Percentiles rank a stretch among this genome's conserved stretches.
These are phyloP conservation scores for Neolentinus lepideus DNA, from an alignment of 1,284 basidiomycete genomes.

Conservation along the genomic window DNA sequence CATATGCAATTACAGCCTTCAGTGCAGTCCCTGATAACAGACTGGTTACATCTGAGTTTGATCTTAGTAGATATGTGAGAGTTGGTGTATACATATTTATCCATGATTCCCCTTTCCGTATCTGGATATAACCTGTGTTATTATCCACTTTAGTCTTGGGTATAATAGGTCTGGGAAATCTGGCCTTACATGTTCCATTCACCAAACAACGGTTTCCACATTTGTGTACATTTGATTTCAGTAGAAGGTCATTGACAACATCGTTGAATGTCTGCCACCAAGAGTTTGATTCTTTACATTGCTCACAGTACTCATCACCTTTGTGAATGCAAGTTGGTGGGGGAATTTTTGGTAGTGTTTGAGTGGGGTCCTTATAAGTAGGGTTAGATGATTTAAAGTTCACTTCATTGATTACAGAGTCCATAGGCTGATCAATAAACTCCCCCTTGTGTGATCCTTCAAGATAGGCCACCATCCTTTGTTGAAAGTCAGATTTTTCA, in stretches of 20 bases:
- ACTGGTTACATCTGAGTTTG: constrained; percentile 29
- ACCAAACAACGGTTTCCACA: background rate
- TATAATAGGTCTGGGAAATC: constrained; percentile 21
- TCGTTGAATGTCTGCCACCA: background rate
- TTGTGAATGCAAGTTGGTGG: background rate
- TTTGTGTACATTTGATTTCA: background rate
- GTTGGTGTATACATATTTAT: constrained; percentile 24
- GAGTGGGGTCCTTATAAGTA: background rate
- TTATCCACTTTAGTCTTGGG: constrained; percentile 16
- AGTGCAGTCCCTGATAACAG: constrained; percentile 28
- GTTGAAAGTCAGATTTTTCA: background rate
- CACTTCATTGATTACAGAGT: background rate
- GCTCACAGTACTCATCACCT: constrained; percentile 1
- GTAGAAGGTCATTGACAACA: background rate
- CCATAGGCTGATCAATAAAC: constrained; percentile 2
- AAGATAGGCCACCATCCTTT: background rate
- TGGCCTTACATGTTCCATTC: constrained; percentile 10
- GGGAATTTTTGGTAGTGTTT: background rate
- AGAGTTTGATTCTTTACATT: background rate
- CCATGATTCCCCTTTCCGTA: constrained; percentile 25
- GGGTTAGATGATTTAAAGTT: constrained; percentile 3
- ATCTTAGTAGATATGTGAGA: constrained; percentile 24
- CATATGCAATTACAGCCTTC: constrained; percentile 28
- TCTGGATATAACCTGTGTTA: constrained; percentile 19
- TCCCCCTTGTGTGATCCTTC: background rate